Base-by-base conservation (phyloP, 352 stramenopile genomes). In the Phytophthora sp. region DNA sequence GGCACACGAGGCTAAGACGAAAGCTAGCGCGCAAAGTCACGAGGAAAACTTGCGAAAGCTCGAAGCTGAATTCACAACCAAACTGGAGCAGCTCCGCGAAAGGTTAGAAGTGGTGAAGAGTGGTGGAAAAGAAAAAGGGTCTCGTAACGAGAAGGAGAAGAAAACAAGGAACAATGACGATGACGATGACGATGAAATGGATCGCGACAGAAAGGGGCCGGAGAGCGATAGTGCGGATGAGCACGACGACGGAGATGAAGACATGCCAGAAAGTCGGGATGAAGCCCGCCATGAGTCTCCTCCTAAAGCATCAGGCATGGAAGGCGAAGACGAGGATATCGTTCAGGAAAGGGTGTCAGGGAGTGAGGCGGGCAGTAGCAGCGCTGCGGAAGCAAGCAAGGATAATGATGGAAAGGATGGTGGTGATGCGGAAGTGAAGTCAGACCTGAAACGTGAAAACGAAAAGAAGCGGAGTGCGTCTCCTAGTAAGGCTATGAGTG, bases 1-100 rank as follows among this genome's bases (percentile, higher is more conserved):
- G 52, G 85, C 83, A 13, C 57, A 83, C 23, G 74, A 91, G 54
- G 83, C 84, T n/a, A 94, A 91, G 60, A 61, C 74, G 44, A 72
- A 79, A 45, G 32, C 54, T 10, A 72, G 59, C 17, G 45, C 62
- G n/a, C 72, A 69, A 10, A 76, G 74, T 20, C 69, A 84, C 28
- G 62, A 89, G 23, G 66, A 57, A 37, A 81, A 79, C 42, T 32
- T 92, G 30, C 67, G 72, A 18, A 76, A 87, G 24, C 39, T 87
- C 8, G 80, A 94, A 52, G 61, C 56, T 2, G 72, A 89, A 41
- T 84, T 77, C 42, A 44, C 46, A 12, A 52, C 44, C 2, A 89
- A 89, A 45, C 46, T 91, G 4, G 81, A 83, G 8, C 64, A 77
- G 12, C 58, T 77, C 17, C 74, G 76, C n/a, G 65, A 68, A 34